phyloP scores from a whole-genome alignment of 2,329 filamentous ascomycete genomes.

The Curvularia spicifera region DNA sequence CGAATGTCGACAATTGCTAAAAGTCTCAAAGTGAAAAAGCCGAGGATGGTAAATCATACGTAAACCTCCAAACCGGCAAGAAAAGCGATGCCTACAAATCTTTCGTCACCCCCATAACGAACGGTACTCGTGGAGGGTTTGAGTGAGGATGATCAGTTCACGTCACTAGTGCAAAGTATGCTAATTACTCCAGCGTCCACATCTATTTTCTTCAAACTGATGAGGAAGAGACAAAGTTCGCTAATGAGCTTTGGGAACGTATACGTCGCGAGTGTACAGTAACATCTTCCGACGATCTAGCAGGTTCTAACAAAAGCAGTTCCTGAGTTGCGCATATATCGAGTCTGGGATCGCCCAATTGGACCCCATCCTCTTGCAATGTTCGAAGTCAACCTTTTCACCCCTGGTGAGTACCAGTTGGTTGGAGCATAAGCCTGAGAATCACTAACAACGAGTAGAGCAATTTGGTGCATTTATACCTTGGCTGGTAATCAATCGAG shows the following conservation, averaged over 20 bases:
- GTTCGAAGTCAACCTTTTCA: conserved; percentile 92
- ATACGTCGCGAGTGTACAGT: conserved; percentile 77
- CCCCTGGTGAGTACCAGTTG: conserved; percentile 56
- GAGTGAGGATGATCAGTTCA: conserved; percentile 55
- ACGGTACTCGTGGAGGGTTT: conserved; percentile 73
- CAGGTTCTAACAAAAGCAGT: conserved; percentile 58
- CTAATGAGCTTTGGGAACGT: conserved; percentile 75
- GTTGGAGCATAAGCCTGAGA: neutral
- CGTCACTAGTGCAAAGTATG: neutral
- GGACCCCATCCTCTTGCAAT: conserved; percentile 85
- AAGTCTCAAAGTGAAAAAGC: conserved; percentile 58
- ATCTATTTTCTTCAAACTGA: conserved; percentile 78
- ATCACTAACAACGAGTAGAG: conserved; percentile 46
- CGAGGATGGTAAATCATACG: conserved; percentile 78
- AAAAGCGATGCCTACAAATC: conserved; percentile 72
- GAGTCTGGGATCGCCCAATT: conserved; percentile 75
- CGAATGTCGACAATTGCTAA: conserved; percentile 12
- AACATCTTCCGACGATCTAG: neutral
- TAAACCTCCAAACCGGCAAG: conserved; percentile 67
- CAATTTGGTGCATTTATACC: conserved; percentile 90
- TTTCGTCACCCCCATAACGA: conserved; percentile 73
- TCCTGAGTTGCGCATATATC: conserved; percentile 83
- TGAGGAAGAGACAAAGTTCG: conserved; percentile 68
- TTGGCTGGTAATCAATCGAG: conserved; percentile 83
- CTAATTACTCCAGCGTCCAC: conserved; percentile 61